Percentiles rank a stretch among this genome's conserved stretches.
These are phyloP conservation scores for Hirschfeldia incana DNA, from an alignment of 345 rosid genomes.

Conservation along the genomic window DNA sequence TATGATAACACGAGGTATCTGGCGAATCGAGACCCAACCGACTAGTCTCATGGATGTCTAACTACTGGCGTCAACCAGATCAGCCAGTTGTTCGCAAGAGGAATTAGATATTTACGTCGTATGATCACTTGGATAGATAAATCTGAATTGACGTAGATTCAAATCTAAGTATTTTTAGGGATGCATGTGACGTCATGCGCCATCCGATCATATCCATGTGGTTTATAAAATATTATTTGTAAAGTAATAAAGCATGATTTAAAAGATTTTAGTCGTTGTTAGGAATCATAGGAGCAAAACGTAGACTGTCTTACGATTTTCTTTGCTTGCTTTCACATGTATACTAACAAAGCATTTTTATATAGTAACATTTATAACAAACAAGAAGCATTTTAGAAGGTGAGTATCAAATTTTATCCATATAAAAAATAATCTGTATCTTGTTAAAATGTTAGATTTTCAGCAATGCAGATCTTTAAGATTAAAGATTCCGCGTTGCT, in stretches of 20 bases:
- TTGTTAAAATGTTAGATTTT: neutral
- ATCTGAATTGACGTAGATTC: no score
- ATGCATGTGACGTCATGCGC: no score
- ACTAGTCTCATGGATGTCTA: no score
- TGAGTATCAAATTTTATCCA: neutral
- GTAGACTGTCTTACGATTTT: conserved; percentile 8
- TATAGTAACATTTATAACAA: neutral
- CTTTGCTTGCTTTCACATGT: neutral
- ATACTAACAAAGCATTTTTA: neutral
- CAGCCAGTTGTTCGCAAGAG: no score
- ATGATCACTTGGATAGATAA: no score
- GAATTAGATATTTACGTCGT: no score
- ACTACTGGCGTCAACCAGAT: no score
- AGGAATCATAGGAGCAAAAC: neutral
- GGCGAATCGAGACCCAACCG: neutral
- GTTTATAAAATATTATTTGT: neutral
- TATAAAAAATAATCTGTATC: neutral
- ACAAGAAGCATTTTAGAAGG: neutral
- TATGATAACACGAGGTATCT: no score
- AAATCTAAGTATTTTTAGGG: no score
- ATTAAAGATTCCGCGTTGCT: neutral
- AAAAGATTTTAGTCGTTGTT: conserved; percentile 5
- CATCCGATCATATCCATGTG: no score
- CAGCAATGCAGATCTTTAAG: neutral
- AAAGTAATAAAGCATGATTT: neutral